Evolutionary conservation across 106 monocot species (phyloP).

Genomic region (Dendrobium officinale): DNA sequence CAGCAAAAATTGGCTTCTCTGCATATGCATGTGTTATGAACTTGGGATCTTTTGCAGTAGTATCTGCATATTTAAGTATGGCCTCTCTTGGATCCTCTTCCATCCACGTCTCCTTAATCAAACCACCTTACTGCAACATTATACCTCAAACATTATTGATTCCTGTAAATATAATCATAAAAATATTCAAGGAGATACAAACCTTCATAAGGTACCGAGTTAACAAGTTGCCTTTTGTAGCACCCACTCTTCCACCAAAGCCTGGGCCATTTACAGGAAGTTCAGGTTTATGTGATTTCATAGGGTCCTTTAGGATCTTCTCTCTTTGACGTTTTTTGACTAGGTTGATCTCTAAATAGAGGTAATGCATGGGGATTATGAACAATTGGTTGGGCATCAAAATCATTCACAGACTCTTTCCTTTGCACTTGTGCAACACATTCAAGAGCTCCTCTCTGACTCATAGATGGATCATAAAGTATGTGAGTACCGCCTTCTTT

Average conservation of each 20-base stretch:
- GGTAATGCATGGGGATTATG: constrained; percentile 93
- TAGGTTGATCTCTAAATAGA: constrained; percentile 87
- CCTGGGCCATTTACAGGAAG: constrained; percentile 78
- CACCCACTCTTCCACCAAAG: constrained; percentile 81
- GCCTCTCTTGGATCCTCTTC: constrained; percentile 98
- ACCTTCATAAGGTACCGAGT: constrained; percentile 98
- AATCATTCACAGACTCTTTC: constrained; percentile 84
- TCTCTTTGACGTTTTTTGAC: constrained; percentile 91
- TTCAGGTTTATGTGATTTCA: constrained; percentile 93
- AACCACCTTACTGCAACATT: constrained; percentile 80
- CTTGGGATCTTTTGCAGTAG: constrained; percentile 76
- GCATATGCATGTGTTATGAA: constrained; percentile 94
- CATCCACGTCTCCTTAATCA: constrained; percentile 99
- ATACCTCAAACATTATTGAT: neutral
- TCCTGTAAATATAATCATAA: neutral
- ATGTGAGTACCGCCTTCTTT: constrained; percentile 78
- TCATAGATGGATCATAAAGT: constrained; percentile 78
- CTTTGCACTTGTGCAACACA: constrained; percentile 89
- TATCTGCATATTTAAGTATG: constrained; percentile 91
- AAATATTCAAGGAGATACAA: constrained; percentile 8
- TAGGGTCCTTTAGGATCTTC: constrained; percentile 79
- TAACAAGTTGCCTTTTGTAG: constrained; percentile 89
- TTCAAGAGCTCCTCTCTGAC: constrained; percentile 93
- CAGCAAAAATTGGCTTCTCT: constrained; percentile 10
- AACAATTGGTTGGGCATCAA: constrained; percentile 70